Percentiles rank a stretch among this genome's conserved stretches.
Conservation (phyloP, 176 grass and related monocot species). For the Secale cereale region DNA sequence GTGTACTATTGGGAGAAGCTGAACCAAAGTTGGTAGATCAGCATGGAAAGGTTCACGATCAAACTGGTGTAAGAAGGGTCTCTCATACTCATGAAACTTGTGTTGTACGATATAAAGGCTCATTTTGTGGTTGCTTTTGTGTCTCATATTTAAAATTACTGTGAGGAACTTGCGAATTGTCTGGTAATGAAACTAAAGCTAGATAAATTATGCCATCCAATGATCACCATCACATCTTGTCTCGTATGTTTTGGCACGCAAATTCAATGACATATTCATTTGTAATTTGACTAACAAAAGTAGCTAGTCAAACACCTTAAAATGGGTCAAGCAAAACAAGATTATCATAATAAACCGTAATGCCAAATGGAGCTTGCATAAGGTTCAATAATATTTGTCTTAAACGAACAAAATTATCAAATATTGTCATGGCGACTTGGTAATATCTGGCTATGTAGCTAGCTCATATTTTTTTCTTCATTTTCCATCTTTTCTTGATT, state of each 20-base stretch:
- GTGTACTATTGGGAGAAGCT: constrained; percentile 72
- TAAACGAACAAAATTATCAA: constrained; percentile 3
- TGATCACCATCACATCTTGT: not conserved
- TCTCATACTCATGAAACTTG: not conserved
- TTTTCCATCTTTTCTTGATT: not conserved
- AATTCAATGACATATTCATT: not conserved
- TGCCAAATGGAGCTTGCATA: not conserved
- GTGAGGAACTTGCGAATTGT: not conserved
- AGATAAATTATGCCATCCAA: not conserved
- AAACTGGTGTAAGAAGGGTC: constrained; percentile 54
- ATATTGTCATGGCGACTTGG: not conserved
- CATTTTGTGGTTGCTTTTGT: not conserved
- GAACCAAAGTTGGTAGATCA: constrained; percentile 58
- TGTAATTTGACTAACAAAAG: not conserved
- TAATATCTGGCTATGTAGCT: not conserved
- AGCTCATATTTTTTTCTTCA: not conserved
- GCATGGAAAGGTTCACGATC: constrained; percentile 37
- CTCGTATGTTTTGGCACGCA: not conserved
- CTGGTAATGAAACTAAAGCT: constrained; percentile 7
- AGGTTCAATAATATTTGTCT: not conserved
- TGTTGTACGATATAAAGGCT: not conserved
- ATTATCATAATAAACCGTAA: constrained; percentile 2
- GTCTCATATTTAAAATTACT: not conserved
- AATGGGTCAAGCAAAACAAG: not conserved
- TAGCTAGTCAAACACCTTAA: not conserved